Conservation (phyloP, 164 flowering plant genomes). For the Umbellularia californica region DNA sequence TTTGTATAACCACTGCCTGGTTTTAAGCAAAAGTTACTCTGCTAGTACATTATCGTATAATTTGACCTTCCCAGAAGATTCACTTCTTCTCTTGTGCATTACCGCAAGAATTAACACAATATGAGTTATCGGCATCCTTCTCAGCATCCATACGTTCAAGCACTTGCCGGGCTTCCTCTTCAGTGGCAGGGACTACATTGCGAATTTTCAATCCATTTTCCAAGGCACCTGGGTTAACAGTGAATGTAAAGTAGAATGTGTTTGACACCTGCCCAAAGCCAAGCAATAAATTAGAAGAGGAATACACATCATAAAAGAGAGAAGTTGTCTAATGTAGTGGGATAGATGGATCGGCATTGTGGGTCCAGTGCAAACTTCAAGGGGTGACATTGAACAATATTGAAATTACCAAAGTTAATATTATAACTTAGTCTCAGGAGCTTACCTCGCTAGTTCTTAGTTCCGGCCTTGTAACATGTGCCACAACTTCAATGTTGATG, state of each 20-base stretch:
- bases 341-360: neutral
- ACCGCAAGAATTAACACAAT: neutral
- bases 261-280: constrained; percentile 59
- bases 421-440: neutral
- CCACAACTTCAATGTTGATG: constrained; percentile 80
- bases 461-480: constrained; percentile 89
- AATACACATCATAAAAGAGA: neutral
- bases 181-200: constrained; percentile 86
- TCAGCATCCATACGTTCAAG: constrained; percentile 85
- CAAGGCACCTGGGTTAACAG: constrained; percentile 32
- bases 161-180: constrained; percentile 80
- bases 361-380: neutral
- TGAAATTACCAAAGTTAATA: neutral
- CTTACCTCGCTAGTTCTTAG: constrained; percentile 76
- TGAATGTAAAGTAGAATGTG: constrained; percentile 85
- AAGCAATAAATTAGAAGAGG: neutral
- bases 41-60: no score
- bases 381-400: neutral
- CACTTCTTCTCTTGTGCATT: neutral
- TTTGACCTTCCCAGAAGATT: neutral
- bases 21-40: no score
- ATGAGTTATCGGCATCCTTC: constrained; percentile 51
- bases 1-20: no score
- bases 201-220: constrained; percentile 42
- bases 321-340: neutral